Conservation (phyloP, 306 rosid genomes). For the Datisca glomerata region DNA sequence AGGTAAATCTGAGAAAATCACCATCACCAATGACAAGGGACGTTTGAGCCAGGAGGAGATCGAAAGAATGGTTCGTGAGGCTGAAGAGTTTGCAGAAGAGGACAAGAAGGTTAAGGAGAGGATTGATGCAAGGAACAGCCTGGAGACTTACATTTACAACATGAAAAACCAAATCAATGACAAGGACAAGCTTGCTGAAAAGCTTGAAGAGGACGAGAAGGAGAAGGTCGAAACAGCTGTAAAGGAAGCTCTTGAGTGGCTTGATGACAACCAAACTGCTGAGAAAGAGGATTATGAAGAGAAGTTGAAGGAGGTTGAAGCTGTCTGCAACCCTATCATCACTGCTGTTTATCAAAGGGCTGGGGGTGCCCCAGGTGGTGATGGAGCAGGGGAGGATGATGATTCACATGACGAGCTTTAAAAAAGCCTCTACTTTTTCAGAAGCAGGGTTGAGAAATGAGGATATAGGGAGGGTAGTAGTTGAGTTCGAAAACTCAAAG, state of each 20-base stretch:
- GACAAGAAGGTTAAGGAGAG: conserved; percentile 96
- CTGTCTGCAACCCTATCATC: conserved; percentile 91
- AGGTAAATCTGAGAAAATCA: conserved; percentile 94
- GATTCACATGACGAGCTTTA: conserved; percentile 90
- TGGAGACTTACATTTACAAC: conserved; percentile 85
- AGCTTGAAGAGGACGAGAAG: conserved; percentile 90
- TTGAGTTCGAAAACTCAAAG: not conserved
- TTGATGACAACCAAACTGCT: conserved; percentile 77
- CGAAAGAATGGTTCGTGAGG: conserved; percentile 91
- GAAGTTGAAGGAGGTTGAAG: conserved; percentile 92
- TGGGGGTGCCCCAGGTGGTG: conserved; percentile 76
- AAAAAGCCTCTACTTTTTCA: conserved; percentile 4
- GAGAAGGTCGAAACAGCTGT: conserved; percentile 83
- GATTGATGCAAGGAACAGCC: conserved; percentile 83
- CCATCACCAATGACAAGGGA: conserved; percentile 95
- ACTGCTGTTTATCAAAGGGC: conserved; percentile 78
- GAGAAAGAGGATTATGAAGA: conserved; percentile 96
- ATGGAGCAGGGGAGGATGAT: conserved; percentile 31
- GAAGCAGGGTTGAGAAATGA: conserved; percentile 16
- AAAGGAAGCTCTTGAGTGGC: conserved; percentile 94
- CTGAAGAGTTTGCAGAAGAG: conserved; percentile 92
- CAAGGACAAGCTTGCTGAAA: conserved; percentile 96
- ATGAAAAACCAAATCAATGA: conserved; percentile 88
- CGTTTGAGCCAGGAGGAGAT: conserved; percentile 96
- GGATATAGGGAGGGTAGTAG: conserved; percentile 12